phyloP scores from a whole-genome alignment of 768 basidiomycete genomes.

The Tricholoma bakamatsutake region DNA sequence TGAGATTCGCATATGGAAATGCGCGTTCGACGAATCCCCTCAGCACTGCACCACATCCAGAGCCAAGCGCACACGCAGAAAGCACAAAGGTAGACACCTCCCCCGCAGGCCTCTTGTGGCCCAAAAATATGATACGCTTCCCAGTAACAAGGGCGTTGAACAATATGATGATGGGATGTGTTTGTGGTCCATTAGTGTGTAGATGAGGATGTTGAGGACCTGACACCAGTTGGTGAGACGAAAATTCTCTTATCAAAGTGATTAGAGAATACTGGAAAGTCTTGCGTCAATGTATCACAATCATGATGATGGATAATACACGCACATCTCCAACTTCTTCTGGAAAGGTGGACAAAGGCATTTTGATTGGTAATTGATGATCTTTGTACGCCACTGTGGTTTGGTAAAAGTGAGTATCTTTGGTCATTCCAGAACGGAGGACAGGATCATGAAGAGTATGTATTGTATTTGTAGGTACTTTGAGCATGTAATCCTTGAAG shows the following conservation, averaged over 20 bases:
- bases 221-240: conserved; percentile 45
- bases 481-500: conserved; percentile 34
- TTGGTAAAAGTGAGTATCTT: conserved; percentile 94
- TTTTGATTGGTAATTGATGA: conserved; percentile 81
- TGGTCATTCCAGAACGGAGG: conserved; percentile 44
- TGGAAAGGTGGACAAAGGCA: conserved; percentile 84
- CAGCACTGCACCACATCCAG: conserved; percentile 80
- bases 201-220: conserved; percentile 88
- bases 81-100: conserved; percentile 89
- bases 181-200: conserved; percentile 85
- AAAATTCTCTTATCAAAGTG: conserved; percentile 82
- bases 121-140: conserved; percentile 94
- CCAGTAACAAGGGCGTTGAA: conserved; percentile 95
- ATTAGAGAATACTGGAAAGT: conserved; percentile 79
- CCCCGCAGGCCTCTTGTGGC: conserved; percentile 84
- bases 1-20: conserved; percentile 93
- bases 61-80: conserved; percentile 89
- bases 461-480: conserved; percentile 28
- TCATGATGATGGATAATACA: conserved; percentile 8
- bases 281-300: neutral
- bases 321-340: conserved; percentile 96
- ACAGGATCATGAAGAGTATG: conserved; percentile 42
- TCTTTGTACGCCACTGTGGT: conserved; percentile 80
- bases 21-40: conserved; percentile 86
- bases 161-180: conserved; percentile 91